Percentiles rank a stretch among this genome's conserved stretches.
These are phyloP conservation scores for Agrocybe praecox DNA, from an alignment of 768 basidiomycete species.

Conservation along the genomic window DNA sequence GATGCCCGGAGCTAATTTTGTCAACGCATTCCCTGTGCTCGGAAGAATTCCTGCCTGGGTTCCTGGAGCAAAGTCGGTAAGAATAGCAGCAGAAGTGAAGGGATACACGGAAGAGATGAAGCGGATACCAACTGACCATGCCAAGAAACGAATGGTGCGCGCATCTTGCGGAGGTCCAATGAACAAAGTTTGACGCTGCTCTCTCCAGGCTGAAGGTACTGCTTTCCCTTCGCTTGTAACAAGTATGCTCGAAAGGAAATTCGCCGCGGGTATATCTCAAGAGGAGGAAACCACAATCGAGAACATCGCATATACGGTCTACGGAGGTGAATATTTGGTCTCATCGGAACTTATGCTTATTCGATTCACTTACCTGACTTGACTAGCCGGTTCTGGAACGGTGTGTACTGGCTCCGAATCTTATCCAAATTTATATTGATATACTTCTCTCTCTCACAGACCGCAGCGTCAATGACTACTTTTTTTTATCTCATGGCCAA, in stretches of 20 bases:
- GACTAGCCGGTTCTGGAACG: conserved; percentile 13
- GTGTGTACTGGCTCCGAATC: neutral
- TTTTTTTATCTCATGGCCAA: conserved; percentile 31
- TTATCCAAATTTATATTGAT: neutral
- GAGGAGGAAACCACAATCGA: conserved; percentile 12
- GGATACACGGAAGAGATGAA: conserved; percentile 10
- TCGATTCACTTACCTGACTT: neutral
- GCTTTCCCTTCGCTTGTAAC: neutral
- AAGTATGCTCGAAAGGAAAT: neutral
- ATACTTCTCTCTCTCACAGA: conserved; percentile 1
- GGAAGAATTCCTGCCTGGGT: conserved; percentile 17
- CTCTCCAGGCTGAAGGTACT: neutral
- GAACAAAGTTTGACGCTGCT: neutral
- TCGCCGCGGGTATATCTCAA: neutral
- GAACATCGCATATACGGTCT: conserved; percentile 14
- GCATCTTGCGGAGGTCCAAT: neutral
- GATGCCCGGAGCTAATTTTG: conserved; percentile 9
- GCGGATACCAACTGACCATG: conserved; percentile 12
- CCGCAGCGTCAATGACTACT: conserved; percentile 9
- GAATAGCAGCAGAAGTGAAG: conserved; percentile 4
- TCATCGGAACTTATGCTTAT: no score
- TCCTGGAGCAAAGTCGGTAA: conserved; percentile 11
- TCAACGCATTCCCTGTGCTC: conserved; percentile 16
- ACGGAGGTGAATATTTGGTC: neutral
- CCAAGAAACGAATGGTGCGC: conserved; percentile 6